phyloP scores from a whole-genome alignment of 2,329 filamentous ascomycete species.

The Daldinia sp. region DNA sequence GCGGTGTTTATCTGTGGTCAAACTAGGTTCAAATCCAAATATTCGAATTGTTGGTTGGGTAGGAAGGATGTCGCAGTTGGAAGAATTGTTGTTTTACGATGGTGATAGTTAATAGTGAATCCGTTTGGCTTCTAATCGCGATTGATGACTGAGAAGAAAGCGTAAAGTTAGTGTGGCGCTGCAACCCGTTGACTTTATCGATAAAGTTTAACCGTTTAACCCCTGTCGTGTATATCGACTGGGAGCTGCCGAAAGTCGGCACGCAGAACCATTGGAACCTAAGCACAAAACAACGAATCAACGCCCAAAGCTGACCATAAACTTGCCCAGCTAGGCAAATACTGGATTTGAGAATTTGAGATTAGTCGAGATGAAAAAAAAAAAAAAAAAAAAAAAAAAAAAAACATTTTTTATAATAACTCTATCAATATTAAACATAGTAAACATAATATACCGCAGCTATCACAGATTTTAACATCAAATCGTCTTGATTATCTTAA shows the following conservation, averaged over 20 bases:
- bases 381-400: not conserved
- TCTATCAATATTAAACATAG: not conserved
- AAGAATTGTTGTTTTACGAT: constrained; percentile 14
- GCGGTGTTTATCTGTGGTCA: constrained; percentile 32
- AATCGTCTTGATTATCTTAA: not conserved
- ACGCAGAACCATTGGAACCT: not conserved
- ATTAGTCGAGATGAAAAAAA: not conserved
- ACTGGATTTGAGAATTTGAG: no score
- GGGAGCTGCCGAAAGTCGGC: not conserved
- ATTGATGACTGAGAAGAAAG: not conserved
- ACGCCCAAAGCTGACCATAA: constrained; percentile 8
- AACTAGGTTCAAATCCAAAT: not conserved
- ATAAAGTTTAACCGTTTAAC: constrained; percentile 11
- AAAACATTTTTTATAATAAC: not conserved
- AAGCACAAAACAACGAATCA: constrained; percentile 21
- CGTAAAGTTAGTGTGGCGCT: constrained; percentile 14
- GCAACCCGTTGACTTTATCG: constrained; percentile 19
- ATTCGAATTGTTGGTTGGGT: not conserved
- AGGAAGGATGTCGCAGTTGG: not conserved
- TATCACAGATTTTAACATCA: not conserved
- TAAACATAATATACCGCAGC: not conserved
- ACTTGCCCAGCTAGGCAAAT: constrained; percentile 30
- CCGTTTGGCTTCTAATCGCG: not conserved
- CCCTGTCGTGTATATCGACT: not conserved
- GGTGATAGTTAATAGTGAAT: not conserved